Percentiles rank a stretch among this genome's conserved stretches.
Evolutionary conservation across 1,284 basidiomycete species (phyloP).

Genomic region (Boletus mariae): DNA sequence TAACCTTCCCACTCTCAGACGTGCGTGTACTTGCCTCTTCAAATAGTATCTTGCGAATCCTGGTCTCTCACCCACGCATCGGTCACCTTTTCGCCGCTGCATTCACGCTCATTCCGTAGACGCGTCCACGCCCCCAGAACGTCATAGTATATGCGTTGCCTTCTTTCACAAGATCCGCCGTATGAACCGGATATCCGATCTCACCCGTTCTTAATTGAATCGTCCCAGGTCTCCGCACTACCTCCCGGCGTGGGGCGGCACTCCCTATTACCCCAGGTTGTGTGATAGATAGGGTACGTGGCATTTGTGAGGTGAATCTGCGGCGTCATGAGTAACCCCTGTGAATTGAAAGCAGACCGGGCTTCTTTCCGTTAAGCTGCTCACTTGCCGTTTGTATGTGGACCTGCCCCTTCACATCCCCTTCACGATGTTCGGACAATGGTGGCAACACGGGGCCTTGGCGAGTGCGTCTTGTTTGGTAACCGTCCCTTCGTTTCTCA

Average conservation of each 20-base stretch:
- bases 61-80: slow-evolving; percentile 2
- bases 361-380: slow-evolving; percentile 7
- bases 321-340: slow-evolving; percentile 6
- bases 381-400: slow-evolving; percentile 3
- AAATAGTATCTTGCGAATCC: slow-evolving; percentile 3
- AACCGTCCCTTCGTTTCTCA: not conserved
- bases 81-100: slow-evolving; percentile 14
- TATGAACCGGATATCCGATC: slow-evolving; percentile 13
- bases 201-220: slow-evolving; percentile 9
- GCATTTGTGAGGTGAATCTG: slow-evolving; percentile 8
- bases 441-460: slow-evolving; percentile 2
- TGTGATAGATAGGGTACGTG: slow-evolving; percentile 19
- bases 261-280: slow-evolving; percentile 31
- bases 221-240: slow-evolving; percentile 15
- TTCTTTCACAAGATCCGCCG: slow-evolving; percentile 28
- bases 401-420: slow-evolving; percentile 12
- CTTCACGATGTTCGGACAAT: not conserved
- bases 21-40: not conserved
- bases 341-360: slow-evolving; percentile 2
- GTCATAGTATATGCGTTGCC: slow-evolving; percentile 18
- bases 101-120: slow-evolving; percentile 9
- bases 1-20: slow-evolving; percentile 8
- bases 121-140: slow-evolving; percentile 5
- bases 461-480: slow-evolving; percentile 1
- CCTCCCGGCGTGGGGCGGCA: slow-evolving; percentile 19